Conservation (phyloP, 768 basidiomycete genomes). For the Rhodotorula sphaerocarpa region DNA sequence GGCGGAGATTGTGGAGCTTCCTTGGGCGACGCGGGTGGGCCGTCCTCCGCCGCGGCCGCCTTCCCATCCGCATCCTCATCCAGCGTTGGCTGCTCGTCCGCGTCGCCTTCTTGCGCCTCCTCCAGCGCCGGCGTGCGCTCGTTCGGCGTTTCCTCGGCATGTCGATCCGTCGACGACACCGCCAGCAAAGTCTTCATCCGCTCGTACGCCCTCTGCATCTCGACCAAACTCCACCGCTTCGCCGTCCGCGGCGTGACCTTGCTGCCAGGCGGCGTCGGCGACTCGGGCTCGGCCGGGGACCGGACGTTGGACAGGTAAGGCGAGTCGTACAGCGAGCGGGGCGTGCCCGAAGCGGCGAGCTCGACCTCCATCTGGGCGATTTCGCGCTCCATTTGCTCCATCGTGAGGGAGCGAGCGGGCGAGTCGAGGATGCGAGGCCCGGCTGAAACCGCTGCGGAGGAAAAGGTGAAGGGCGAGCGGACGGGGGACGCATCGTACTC, state of each 20-base stretch:
- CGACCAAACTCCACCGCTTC: conserved; percentile 26
- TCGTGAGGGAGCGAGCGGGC: conserved; percentile 6
- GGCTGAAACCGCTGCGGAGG: background rate
- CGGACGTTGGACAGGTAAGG: background rate
- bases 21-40: too few relatives aligned
- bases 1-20: too few relatives aligned
- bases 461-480: too few relatives aligned
- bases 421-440: background rate
- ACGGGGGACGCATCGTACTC: background rate
- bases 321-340: conserved; percentile 5
- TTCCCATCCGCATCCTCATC: too few relatives aligned
- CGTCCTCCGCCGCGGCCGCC: too few relatives aligned
- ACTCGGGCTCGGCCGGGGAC: background rate
- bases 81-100: background rate
- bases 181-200: conserved; percentile 29
- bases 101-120: background rate
- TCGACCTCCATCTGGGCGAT: conserved; percentile 27
- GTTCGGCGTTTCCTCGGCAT: too few relatives aligned
- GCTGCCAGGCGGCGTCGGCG: background rate
- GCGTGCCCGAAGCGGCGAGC: background rate
- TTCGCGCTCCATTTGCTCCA: conserved; percentile 32
- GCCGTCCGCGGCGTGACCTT: conserved; percentile 25
- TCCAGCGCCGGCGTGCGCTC: background rate
- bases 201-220: conserved; percentile 33
- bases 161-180: background rate